phyloP scores from a whole-genome alignment of 108 stramenopile species.

The Nitzschia putrida region DNA sequence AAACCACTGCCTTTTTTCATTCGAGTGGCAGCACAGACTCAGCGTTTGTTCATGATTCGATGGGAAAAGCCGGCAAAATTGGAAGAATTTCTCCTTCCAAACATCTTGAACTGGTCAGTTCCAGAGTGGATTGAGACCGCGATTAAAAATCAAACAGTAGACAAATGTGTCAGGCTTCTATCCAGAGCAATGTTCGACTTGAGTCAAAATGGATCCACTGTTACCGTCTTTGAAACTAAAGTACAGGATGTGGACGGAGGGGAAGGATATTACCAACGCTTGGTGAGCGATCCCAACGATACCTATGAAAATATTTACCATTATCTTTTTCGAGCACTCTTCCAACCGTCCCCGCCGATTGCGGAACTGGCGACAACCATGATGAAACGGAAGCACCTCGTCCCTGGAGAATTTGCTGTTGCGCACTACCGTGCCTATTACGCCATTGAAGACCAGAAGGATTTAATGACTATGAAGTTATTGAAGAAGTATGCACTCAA shows the following conservation, averaged over 20 bases:
- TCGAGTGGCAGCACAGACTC: slow-evolving; percentile 21
- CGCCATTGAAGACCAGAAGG: slow-evolving; percentile 21
- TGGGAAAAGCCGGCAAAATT: slow-evolving; percentile 45
- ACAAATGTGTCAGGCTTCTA: background rate
- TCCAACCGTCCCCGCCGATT: slow-evolving; percentile 43
- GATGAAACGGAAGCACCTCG: slow-evolving; percentile 9
- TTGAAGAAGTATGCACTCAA: slow-evolving; percentile 20
- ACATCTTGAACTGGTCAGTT: slow-evolving; percentile 43
- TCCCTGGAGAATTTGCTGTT: slow-evolving; percentile 30
- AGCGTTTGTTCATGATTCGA: slow-evolving; percentile 50
- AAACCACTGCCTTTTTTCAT: slow-evolving; percentile 45
- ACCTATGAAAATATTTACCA: slow-evolving; percentile 32
- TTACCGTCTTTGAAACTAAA: slow-evolving; percentile 12
- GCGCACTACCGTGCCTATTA: slow-evolving; percentile 46
- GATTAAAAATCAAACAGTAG: background rate
- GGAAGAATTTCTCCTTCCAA: slow-evolving; percentile 55
- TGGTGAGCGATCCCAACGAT: slow-evolving; percentile 11
- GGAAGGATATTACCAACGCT: slow-evolving; percentile 1
- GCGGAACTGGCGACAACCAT: background rate
- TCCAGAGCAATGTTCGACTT: background rate
- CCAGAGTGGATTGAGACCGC: slow-evolving; percentile 34
- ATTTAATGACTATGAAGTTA: background rate
- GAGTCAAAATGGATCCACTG: background rate
- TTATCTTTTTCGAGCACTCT: slow-evolving; percentile 35
- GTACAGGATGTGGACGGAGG: slow-evolving; percentile 34